Evolutionary conservation across 805 yeast genomes (phyloP), one percentile per base, ranked within the genome.

Genomic region (Pichia nanzhaoensis): DNA sequence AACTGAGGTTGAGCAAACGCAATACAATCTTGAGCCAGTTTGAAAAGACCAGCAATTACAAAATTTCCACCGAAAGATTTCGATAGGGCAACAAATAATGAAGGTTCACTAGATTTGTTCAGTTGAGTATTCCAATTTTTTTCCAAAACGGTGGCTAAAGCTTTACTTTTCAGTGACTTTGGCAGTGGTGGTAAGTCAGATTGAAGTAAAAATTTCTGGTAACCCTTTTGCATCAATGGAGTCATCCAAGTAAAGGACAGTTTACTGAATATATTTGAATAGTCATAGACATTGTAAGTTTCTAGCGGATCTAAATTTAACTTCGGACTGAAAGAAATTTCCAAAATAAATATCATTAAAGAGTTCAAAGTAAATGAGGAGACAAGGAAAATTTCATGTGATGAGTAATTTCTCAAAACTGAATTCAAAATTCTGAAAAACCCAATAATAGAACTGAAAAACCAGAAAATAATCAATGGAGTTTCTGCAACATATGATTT

Each of bases 1-100:
- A 90, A 64, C 56, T 87, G 96, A 0, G 98, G 98, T 64, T 88
- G 95, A n/a, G 75, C 71, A 58, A 85, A 88, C 0, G 93, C 85
- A 45, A 90, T 67, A n/a, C 74, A 52, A 67, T 93, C 98, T 61
- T 87, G 91, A 32, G 74, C 50, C 2, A 73, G 71, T 57, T 88
- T 88, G 69, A 82, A 88, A 5, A 74, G 44, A 42, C 88, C 95
- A 9, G 89, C 95, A 28, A 79, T 46, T 2, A 78, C 30, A 54
- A 84, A 84, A n/a, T 78, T 80, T 1, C 63, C 61, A 30, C 96
- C 96, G 66, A 86, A 90, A 1, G 95, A 78, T 49, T 67, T 67
- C n/a, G 73, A 54, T 22, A 93, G 53, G 0, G 95, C 87, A 35
- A 38, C 31, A 14, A 48, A 32, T 32, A 66, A 51, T 9, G 67